phyloP scores from a whole-genome alignment of 257 asterid genomes.

The Marsdenia floribunda region DNA sequence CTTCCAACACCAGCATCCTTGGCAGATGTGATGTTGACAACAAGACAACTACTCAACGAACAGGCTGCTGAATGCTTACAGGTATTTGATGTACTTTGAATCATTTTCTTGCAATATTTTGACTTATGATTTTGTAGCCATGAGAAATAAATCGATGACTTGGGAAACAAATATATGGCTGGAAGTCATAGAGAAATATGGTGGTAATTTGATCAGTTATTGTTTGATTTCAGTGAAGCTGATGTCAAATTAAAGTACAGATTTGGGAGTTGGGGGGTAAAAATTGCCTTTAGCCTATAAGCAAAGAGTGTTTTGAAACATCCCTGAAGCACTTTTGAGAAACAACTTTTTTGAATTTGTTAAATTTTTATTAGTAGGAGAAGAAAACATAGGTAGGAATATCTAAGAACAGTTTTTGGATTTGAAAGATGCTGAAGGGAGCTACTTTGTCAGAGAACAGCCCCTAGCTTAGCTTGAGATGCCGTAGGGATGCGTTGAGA shows the following conservation, averaged over 20 bases:
- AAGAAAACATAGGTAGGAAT: neutral
- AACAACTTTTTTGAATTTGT: neutral
- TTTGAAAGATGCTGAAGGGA: neutral
- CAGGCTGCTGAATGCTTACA: slow-evolving; percentile 68
- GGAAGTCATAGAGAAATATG: neutral
- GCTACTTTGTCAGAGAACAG: neutral
- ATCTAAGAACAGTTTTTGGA: neutral
- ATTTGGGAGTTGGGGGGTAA: neutral
- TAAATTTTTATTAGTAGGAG: neutral
- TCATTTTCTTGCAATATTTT: neutral
- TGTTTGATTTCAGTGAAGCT: neutral
- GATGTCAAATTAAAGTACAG: neutral
- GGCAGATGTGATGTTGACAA: slow-evolving; percentile 61
- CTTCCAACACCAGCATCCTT: slow-evolving; percentile 81
- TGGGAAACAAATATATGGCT: neutral
- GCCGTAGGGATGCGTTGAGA: no score
- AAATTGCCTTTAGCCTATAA: neutral
- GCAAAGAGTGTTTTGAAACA: neutral
- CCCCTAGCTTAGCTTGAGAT: neutral
- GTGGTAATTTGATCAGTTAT: neutral
- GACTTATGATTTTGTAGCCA: neutral
- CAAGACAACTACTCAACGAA: slow-evolving; percentile 56
- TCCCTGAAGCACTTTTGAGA: neutral
- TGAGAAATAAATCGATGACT: slow-evolving; percentile 1
- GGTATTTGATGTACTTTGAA: slow-evolving; percentile 44